Conservation (phyloP, 164 flowering plant genomes). For the Dillenia turbinata region DNA sequence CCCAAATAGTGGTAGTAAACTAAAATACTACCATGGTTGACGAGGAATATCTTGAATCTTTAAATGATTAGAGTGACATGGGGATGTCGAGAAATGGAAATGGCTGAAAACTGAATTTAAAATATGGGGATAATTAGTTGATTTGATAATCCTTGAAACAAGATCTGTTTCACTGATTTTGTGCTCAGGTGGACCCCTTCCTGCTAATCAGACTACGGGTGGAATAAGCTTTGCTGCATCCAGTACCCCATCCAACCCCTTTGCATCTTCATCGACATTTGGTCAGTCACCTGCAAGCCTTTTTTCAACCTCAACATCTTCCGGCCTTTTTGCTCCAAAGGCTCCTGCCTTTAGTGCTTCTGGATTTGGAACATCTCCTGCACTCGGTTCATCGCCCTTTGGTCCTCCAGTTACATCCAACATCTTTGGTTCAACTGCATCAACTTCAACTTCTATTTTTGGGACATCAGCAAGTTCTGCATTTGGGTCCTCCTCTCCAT, state of each 20-base stretch:
- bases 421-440: slow-evolving; percentile 52
- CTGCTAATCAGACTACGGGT: slow-evolving; percentile 58
- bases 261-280: slow-evolving; percentile 48
- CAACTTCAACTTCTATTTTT: slow-evolving; percentile 54
- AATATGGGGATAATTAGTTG: too few species aligned
- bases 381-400: slow-evolving; percentile 61
- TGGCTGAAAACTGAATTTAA: too few species aligned
- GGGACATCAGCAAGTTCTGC: slow-evolving; percentile 38
- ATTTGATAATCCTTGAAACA: too few species aligned
- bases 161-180: too few species aligned
- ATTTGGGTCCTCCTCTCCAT: slow-evolving; percentile 52
- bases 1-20: too few species aligned
- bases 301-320: slow-evolving; percentile 47
- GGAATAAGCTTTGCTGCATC: slow-evolving; percentile 42
- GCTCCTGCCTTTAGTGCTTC: slow-evolving; percentile 39
- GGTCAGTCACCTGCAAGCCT: slow-evolving; percentile 64
- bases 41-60: too few species aligned
- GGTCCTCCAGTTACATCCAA: slow-evolving; percentile 41
- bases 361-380: slow-evolving; percentile 47
- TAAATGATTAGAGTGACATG: too few species aligned
- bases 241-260: slow-evolving; percentile 42
- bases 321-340: slow-evolving; percentile 65
- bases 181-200: slow-evolving; percentile 74
- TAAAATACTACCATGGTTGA: too few species aligned
- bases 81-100: too few species aligned